Base-by-base conservation (phyloP, 768 basidiomycete species). In the Terana coerulea region DNA sequence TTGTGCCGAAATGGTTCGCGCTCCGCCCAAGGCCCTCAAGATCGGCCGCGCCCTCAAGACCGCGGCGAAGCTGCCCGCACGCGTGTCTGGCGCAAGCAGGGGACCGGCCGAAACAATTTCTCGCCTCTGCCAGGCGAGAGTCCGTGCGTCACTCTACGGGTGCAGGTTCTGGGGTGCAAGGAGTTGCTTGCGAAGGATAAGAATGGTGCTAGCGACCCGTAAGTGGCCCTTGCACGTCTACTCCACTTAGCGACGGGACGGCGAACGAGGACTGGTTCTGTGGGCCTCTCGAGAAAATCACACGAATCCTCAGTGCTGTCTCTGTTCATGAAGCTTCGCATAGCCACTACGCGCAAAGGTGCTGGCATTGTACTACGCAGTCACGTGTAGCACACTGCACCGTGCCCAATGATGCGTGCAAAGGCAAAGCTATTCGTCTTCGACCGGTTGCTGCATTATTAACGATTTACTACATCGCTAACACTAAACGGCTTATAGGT, bases 121-220 rank as follows among this genome's bases (percentile, higher is more conserved):
- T 64, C 67, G 0, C 83, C 86, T 0, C 57, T 67, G 3, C 75
- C 76, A 0, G 86, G 85, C 15, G 89, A 91, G 64, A 67, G 67
- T 0, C 87, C 90, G 1, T 61, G 87, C 51, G 84, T 85, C 29
- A 59, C 84, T 22, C 75, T 91, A 29, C 72, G 85, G 19, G 71
- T 91, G 1, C 86, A 88, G 62, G 75, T 92, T 15, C 49, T 89
- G 4, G 75, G 79, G 3, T 88, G 88, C 61, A 76, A 68, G 17
- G 73, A 79, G 47, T 72, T 92, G 25, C 65, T 77, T 17, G 71
- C 83, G 7, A 87, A 84, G 59, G 81, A 87, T 62, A 77, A 78
- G 41, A 81, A 79, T 57, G 81, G 83, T n/a, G 75, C 70, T 30
- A 87, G 84, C 60, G 90, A 91, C 65, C 89, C 90, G 81, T 92